Conservation (phyloP, 108 stramenopile genomes). For the Discostella pseudostelligera region DNA sequence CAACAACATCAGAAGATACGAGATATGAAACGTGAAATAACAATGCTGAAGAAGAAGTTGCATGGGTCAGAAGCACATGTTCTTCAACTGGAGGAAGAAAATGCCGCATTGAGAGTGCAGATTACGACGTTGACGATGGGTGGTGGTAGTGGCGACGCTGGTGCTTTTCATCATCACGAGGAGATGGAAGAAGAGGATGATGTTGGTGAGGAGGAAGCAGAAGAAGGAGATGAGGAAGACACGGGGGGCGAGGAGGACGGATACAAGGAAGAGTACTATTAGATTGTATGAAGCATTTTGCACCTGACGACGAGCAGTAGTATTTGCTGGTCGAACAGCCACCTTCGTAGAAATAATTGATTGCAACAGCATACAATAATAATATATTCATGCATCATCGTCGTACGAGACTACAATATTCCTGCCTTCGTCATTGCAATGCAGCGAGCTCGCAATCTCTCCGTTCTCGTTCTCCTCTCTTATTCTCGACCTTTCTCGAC, state of each 20-base stretch:
- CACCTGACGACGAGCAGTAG: too few relatives aligned
- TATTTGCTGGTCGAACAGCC: too few relatives aligned
- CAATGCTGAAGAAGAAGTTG: conserved; percentile 15
- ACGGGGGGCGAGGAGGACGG: not conserved
- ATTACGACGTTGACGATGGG: not conserved
- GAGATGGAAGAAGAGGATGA: too few relatives aligned
- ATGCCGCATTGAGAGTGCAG: conserved; percentile 11
- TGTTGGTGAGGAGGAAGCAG: not conserved
- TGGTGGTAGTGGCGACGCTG: not conserved
- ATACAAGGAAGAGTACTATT: not conserved
- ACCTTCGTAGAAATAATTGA: not conserved
- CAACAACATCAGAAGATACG: conserved; percentile 6
- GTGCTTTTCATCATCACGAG: not conserved
- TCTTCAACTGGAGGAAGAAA: conserved; percentile 7
- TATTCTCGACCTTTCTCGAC: too few relatives aligned
- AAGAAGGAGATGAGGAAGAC: not conserved
- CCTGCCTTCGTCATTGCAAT: too few relatives aligned
- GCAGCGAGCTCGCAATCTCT: too few relatives aligned
- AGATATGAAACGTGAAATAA: conserved; percentile 24
- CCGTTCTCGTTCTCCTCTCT: too few relatives aligned
- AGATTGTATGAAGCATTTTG: not conserved
- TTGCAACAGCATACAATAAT: not conserved
- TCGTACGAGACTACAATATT: too few relatives aligned
- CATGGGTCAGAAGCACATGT: not conserved
- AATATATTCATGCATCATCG: too few relatives aligned